Evolutionary conservation across 2,329 filamentous ascomycete species (phyloP).

Genomic region (Bretziella fagacearum): DNA sequence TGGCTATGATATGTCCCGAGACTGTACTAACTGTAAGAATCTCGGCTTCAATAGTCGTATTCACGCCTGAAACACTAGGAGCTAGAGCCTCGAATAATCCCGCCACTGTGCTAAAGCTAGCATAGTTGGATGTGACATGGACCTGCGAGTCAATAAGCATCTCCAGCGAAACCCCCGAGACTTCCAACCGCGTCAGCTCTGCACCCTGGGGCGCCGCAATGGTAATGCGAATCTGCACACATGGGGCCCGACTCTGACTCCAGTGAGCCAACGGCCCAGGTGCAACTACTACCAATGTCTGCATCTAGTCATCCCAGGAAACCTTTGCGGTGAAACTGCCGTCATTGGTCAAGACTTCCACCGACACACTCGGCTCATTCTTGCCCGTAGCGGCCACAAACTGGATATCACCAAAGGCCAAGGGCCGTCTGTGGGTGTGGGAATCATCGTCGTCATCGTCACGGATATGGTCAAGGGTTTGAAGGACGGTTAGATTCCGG

Average conservation of each 20-base stretch:
- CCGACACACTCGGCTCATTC: neutral
- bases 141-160: neutral
- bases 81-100: neutral
- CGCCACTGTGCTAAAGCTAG: neutral
- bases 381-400: neutral
- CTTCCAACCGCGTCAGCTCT: neutral
- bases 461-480: neutral
- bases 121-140: neutral
- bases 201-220: neutral
- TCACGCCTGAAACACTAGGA: neutral
- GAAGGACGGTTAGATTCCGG: neutral
- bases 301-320: neutral
- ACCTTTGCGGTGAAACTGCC: neutral
- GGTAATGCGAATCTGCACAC: constrained; percentile 3
- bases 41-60: neutral
- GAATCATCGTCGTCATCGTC: neutral
- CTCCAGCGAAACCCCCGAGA: neutral
- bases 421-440: neutral
- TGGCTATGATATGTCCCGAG: neutral
- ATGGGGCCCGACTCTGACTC: neutral
- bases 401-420: constrained; percentile 2
- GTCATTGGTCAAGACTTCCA: constrained; percentile 2
- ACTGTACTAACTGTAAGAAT: neutral
- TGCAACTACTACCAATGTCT: neutral
- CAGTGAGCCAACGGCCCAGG: neutral